These are phyloP conservation scores for Biscogniauxia mediterranea DNA, from an alignment of 2,329 filamentous ascomycete species.

Conservation along the genomic window DNA sequence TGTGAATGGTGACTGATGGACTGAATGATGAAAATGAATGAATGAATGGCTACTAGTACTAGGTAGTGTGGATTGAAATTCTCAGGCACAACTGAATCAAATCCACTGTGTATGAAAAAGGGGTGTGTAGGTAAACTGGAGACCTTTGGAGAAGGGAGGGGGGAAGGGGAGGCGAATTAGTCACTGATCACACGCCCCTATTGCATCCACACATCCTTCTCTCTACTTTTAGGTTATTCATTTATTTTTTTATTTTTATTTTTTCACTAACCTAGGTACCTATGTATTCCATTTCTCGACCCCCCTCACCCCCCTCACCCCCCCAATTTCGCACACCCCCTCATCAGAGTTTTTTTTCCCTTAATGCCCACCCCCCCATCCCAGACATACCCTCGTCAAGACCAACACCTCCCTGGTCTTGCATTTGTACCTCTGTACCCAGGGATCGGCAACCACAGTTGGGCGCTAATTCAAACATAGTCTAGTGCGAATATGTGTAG, in stretches of 20 bases:
- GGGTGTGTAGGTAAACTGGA: background rate
- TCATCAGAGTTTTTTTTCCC: background rate
- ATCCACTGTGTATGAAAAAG: background rate
- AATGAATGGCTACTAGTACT: background rate
- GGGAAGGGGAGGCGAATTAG: background rate
- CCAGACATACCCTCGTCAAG: background rate
- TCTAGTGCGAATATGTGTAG: conserved; percentile 25
- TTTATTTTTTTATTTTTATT: background rate
- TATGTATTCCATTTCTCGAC: background rate
- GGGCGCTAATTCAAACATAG: conserved; percentile 27
- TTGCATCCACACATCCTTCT: background rate
- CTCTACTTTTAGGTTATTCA: background rate
- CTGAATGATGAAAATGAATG: background rate
- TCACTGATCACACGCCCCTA: conserved; percentile 2
- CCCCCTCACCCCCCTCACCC: too few relatives aligned
- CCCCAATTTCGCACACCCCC: background rate
- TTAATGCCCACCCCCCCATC: background rate
- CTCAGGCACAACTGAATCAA: background rate
- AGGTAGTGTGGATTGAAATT: background rate
- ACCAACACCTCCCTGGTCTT: conserved; percentile 13
- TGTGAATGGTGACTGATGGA: background rate
- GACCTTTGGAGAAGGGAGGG: background rate
- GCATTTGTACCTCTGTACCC: conserved; percentile 11
- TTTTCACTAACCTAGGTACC: background rate
- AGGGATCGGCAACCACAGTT: conserved; percentile 26